Evolutionary conservation across 495 filamentous ascomycete species (phyloP), one percentile per base, ranked within the genome.

Genomic region (Xylona heveae): DNA sequence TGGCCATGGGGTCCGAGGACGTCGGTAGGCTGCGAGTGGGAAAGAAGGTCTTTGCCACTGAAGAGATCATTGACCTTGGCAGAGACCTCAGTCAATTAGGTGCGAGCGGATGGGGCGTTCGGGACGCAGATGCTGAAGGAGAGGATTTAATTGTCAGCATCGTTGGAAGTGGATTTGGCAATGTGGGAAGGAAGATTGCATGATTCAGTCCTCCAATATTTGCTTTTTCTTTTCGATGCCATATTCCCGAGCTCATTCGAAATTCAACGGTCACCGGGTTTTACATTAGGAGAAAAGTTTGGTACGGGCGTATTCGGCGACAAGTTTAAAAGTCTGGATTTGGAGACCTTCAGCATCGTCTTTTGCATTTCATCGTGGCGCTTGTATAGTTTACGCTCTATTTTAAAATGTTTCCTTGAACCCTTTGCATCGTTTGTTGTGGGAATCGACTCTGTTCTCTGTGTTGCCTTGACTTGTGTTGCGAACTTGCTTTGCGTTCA

Each of bases 91-190:
- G 72, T 45, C 68, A 60, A 22, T 91, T 95, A 45, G 84, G 85
- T 25, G 72, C 71, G 9, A 77, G 72, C 28, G 78, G 72, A 23
- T 92, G 91, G 77, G 90, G 82, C 27, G 54, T 95, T 38, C 60
- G 88, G 38, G 78, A 88, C 43, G 66, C 58, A 16, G 39, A 61
- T 6, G 69, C 66, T 2, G 78, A 72, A 8, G 70, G 74, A 34
- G 67, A 62, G 23, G 78, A 85, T 49, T 58, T 94, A 25, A 67
- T 94, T 22, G 64, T 95, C 31, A 91, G 81, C 37, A 71, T 99
- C 19, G 88, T 94, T 41, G 90, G 90, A 18, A 74, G 67, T 44
- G 90, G 90, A 14, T 79, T 99, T 28, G 90, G 90, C 4, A 99
- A 99, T 52, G 76, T 94, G 28, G 88, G 84, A 22, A 66, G 82